Evolutionary conservation across 306 rosid genomes (phyloP), one percentile per base, ranked within the genome.

Genomic region (Citrullus mucosospermus): DNA sequence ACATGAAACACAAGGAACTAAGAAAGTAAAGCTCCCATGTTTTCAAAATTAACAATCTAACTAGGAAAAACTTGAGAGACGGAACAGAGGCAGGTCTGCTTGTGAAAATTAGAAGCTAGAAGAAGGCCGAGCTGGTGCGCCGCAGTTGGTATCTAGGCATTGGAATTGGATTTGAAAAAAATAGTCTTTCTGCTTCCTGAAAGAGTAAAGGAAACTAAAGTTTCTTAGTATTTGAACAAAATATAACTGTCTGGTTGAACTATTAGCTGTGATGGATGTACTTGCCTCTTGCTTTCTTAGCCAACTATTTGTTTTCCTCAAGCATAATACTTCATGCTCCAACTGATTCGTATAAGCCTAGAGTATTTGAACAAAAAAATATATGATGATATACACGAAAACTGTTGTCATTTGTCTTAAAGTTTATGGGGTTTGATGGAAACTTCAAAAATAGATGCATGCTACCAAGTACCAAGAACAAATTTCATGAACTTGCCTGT

Each of bases 331-430:
- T 34, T 82, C 81, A 7, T 36, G 61, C 86, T 83, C 88, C 81
- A 90, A 79, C 74, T 54, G 78, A 71, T 80, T 78, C 18, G 86
- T 85, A 58, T 90, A 79, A 57, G 88, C 93, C 93, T 89, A 74
- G 75, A 41, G 32, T 18, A 38, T 67, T 18, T 38, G 17, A 39
- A 39, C 73, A 38, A 44, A 81, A 80, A 9, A 83, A 80, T 16
- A 75, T 56, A 38, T 22, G 20, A 9, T 9, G n/a, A 5, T 28
- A 16, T 69, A 67, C 14, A 69, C 48, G 9, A 41, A 69, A 69
- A 41, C 43, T 20, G 34, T 20, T 5, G 55, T 5, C 54, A 39
- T n/a, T 41, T 67, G 9, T 13, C 18, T 18, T 61, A 25, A 22
- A 9, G 4, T 59, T 65, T 36, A 32, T 62, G 8, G 46, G 15